Evolutionary conservation across 108 stramenopile genomes (phyloP), one percentile per base, ranked within the genome.

Genomic region (Poteriospumella lacustris): DNA sequence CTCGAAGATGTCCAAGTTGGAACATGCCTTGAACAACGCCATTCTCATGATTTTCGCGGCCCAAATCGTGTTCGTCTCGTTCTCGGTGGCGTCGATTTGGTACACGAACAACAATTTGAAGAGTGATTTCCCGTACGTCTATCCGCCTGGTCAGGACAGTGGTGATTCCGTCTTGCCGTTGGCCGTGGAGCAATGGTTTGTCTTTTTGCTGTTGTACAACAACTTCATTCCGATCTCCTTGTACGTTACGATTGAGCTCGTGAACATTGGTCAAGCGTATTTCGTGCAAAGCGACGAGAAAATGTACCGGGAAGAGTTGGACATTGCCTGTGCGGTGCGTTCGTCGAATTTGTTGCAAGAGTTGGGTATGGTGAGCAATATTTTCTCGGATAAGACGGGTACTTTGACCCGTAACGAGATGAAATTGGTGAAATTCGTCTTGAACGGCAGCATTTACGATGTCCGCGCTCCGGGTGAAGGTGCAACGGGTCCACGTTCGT

Each of bases 321-420:
- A 89, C 68, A 86, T 83, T 3, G 86, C 87, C 2, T 86, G 86
- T 29, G 59, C 58, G 44, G 87, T 85, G 0, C 81, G 87, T 26
- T 82, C 87, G 1, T 80, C 82, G 24, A 84, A 85, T 42, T 68
- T 89, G 78, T 70, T 73, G 31, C 83, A 75, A 40, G 89, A 90
- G 43, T 44, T 90, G 39, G 89, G 89, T 9, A 64, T 3, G 60
- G 60, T 64, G 31, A 83, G 93, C 72, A 94, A 85, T 60, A 41
- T 85, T 31, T 85, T 85, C 84, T 76, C 70, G 38, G 87, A 88
- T 73, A 88, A 88, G 47, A 88, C 87, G 29, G 98, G 98, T 26
- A 99, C 98, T 26, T 82, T 99, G 59, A 99, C 98, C 12, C 92
- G 90, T 58, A 99, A 99, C 80, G 89, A 96, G 1, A 99, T 99